phyloP scores from a whole-genome alignment of 1,284 basidiomycete genomes.

The Leucoagaricus sp. region DNA sequence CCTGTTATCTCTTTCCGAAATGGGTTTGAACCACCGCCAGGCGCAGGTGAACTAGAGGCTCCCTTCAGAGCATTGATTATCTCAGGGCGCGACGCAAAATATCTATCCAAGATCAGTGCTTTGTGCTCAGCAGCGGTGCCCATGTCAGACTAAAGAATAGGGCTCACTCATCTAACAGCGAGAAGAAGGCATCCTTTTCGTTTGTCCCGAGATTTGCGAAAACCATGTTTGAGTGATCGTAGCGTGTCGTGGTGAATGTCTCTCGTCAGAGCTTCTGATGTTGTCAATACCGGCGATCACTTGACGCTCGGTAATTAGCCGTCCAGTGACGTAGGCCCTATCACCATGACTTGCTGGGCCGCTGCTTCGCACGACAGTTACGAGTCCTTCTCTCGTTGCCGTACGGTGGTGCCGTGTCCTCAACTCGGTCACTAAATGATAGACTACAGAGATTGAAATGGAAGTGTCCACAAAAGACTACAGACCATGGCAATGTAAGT shows the following conservation, averaged over 20 bases:
- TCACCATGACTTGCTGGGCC: too few species aligned
- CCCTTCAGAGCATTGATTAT: slow-evolving; percentile 38
- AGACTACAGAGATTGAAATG: too few species aligned
- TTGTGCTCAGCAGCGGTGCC: not conserved
- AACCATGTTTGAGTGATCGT: slow-evolving; percentile 47
- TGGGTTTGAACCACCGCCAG: not conserved
- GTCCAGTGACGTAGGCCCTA: too few species aligned
- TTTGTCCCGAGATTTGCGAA: slow-evolving; percentile 62
- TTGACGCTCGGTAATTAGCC: too few species aligned
- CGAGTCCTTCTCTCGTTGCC: too few species aligned
- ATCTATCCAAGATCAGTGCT: slow-evolving; percentile 42
- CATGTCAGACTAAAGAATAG: not conserved
- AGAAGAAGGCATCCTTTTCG: slow-evolving; percentile 81
- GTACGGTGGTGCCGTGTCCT: too few species aligned
- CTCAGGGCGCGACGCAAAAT: slow-evolving; percentile 76
- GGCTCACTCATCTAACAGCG: slow-evolving; percentile 72
- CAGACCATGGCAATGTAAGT: too few species aligned
- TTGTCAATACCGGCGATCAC: too few species aligned
- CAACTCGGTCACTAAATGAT: too few species aligned
- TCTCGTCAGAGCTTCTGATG: too few species aligned
- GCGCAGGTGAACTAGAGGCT: not conserved
- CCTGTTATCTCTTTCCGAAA: slow-evolving; percentile 20
- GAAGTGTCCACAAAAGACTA: too few species aligned
- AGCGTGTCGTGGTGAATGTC: not conserved
- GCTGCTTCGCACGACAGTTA: too few species aligned